Percentiles rank a stretch among this genome's conserved stretches.
phyloP scores from a whole-genome alignment of 2,329 filamentous ascomycete species.

The Exophiala bonariae region DNA sequence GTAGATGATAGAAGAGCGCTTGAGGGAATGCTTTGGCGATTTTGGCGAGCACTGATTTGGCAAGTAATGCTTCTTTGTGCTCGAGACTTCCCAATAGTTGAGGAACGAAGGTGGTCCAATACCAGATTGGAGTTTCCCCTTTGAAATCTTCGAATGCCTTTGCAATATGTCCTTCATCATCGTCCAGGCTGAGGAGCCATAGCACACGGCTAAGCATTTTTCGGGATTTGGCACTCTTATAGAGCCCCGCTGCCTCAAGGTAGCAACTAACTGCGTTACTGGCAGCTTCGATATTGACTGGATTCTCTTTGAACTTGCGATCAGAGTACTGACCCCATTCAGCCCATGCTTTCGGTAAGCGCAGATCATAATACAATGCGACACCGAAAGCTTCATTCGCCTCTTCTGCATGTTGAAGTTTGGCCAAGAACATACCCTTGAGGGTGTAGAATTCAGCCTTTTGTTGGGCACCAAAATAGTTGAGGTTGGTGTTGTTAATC shows the following conservation, averaged over 20 bases:
- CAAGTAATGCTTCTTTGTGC: slow-evolving; percentile 85
- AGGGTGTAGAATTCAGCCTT: slow-evolving; percentile 99
- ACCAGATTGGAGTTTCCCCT: slow-evolving; percentile 96
- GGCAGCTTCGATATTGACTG: slow-evolving; percentile 76
- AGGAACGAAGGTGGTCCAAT: slow-evolving; percentile 99
- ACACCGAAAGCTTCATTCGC: slow-evolving; percentile 93
- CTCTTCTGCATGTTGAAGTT: slow-evolving; percentile 84
- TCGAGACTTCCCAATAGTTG: slow-evolving; percentile 90
- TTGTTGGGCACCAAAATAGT: slow-evolving; percentile 93
- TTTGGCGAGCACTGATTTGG: slow-evolving; percentile 82
- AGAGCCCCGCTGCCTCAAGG: slow-evolving; percentile 90
- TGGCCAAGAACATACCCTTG: slow-evolving; percentile 99
- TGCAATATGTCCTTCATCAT: slow-evolving; percentile 78
- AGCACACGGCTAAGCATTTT: slow-evolving; percentile 91
- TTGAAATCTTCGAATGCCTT: slow-evolving; percentile 93
- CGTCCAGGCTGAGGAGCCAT: slow-evolving; percentile 93
- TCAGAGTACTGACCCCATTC: slow-evolving; percentile 99
- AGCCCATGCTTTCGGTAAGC: slow-evolving; percentile 94
- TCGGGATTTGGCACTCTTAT: slow-evolving; percentile 94
- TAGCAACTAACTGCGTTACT: slow-evolving; percentile 95
- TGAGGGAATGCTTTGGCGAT: slow-evolving; percentile 96
- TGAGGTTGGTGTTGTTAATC: slow-evolving; percentile 99
- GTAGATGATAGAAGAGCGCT: slow-evolving; percentile 89
- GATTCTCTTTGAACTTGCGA: slow-evolving; percentile 89
- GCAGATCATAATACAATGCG: slow-evolving; percentile 92